Base-by-base conservation (phyloP, 1,139 yeast genomes). In the Lizanozyma gosingica region DNA sequence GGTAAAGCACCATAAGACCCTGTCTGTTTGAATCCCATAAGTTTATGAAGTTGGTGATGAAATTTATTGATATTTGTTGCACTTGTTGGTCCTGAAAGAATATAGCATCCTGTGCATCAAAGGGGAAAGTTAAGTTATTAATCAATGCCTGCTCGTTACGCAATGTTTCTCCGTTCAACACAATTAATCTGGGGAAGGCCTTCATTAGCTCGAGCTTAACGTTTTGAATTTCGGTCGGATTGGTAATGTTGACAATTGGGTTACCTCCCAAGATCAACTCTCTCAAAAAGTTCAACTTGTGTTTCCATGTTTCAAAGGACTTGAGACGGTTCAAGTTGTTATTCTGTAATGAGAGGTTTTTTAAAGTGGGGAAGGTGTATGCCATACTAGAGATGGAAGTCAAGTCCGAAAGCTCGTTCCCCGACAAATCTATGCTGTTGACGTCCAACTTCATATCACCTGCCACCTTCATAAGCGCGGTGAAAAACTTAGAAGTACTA, bases 401-500 rank as follows among this genome's bases (percentile, higher is more conserved):
- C 37, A 86, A 71, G 52, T 86, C 95, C 35, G 63, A 62, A 36
- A 90, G 60, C 43, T 73, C 73, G 56, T 92, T 92, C 43, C 70
- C 70, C 14, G 94, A 81, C 39, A 92, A 66, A 55, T 84, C 87
- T 15, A 92, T 78, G 45, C 92, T 82, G 34, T 80, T 83, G 4
- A 88, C 84, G 2, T 68, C 68, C 14, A 73, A 47, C 37, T 72
- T 72, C 36, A 67, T 54, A 37, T 72, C 75, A 40, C 68, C 67
- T 1, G 96, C 95, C 15, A 94, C 64, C 56, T 84, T 87, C 87
- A 92, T 80, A 48, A 92, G 65, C 1, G 98, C 98, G 3, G 90
- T 85, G 59, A 92, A 88, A 73, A 90, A 81, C 58, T 90, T 90
- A 14, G 94, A 74, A 1, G 77, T 59, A 3, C 78, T 71, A 39